Evolutionary conservation across 768 basidiomycete species (phyloP).

Genomic region (Collybiopsis luxurians): DNA sequence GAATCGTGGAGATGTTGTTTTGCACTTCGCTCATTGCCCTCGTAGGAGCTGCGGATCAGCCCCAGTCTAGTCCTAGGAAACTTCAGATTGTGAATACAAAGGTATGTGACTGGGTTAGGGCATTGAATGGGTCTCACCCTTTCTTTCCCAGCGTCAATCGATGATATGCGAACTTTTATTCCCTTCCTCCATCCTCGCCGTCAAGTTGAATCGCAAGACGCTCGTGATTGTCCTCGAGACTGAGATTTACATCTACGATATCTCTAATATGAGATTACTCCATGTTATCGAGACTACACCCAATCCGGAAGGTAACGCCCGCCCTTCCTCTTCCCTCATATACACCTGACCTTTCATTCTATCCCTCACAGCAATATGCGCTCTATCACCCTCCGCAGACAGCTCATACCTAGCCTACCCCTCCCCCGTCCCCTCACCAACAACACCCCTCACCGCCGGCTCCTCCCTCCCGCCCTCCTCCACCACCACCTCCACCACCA

Average conservation of each 20-base stretch:
- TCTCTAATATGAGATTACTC: slow-evolving; percentile 95
- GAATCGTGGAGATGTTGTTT: slow-evolving; percentile 99
- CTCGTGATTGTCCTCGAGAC: slow-evolving; percentile 93
- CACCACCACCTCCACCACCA: too few species aligned
- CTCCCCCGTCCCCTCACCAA: slow-evolving; percentile 85
- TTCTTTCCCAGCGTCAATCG: slow-evolving; percentile 72
- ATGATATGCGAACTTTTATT: slow-evolving; percentile 99
- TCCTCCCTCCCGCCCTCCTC: too few species aligned
- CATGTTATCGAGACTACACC: slow-evolving; percentile 97
- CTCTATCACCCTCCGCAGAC: slow-evolving; percentile 91
- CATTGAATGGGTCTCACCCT: background rate
- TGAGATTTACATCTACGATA: slow-evolving; percentile 99
- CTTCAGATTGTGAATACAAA: slow-evolving; percentile 99
- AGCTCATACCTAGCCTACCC: slow-evolving; percentile 96
- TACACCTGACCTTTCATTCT: slow-evolving; percentile 8
- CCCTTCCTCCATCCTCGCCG: slow-evolving; percentile 94
- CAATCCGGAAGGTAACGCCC: slow-evolving; percentile 84
- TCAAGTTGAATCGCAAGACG: slow-evolving; percentile 96
- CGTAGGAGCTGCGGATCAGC: slow-evolving; percentile 93
- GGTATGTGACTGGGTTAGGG: too few species aligned
- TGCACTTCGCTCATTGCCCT: slow-evolving; percentile 97
- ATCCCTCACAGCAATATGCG: slow-evolving; percentile 97
- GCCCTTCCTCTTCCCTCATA: background rate
- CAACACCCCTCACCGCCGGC: slow-evolving; percentile 49
- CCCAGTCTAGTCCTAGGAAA: slow-evolving; percentile 86